Base-by-base conservation (phyloP, 306 rosid genomes). In the Trichosanthes cucumerina region DNA sequence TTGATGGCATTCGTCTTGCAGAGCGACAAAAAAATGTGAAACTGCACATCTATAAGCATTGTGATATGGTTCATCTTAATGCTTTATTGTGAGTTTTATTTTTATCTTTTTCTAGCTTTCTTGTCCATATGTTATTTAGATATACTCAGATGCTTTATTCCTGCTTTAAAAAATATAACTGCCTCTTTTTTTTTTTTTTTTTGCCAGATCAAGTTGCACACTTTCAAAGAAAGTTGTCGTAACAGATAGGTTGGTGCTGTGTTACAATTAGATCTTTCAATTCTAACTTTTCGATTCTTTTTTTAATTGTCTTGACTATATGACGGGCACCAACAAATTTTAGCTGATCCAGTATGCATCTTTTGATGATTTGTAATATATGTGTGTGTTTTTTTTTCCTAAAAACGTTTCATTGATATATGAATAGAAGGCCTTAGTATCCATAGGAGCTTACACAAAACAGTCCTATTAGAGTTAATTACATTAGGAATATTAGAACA, bases 1-100 rank as follows among this genome's bases (percentile, higher is more conserved):
- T 94, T 81, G 98, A 94, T 80, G 97, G 98, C 62, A 84, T 95
- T 82, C 96, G 86, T 86, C 96, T 92, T 79, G 97, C 96, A 69
- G 92, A 91, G 82, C 84, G 95, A 47, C 96, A 87, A 82, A 84
- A 79, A 82, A 85, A 88, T 83, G 89, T 85, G 34, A 87, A 91
- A 82, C 85, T 89, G 81, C 88, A 88, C 88, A 60, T 95, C 80
- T 92, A 95, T 86, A 87, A 83, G 85, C 98, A 95, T 80, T 95
- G 97, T 86, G 93, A 92, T 84, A 92, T 92, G 93, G 83, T 86
- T 80, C 98, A 95, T 86, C 97, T 95, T 80, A 83, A 88, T 60
- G 74, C 50, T 12, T 89, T 95, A 78, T 64, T 95, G 98, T 95
- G 86, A 64, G 98, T 91, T 82, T 63, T 63, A 34, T n/a, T 78